Percentiles rank a stretch among this genome's conserved stretches.
These are phyloP conservation scores for Lanmaoa pseudosensibilis DNA, from an alignment of 768 basidiomycete species.

Conservation along the genomic window DNA sequence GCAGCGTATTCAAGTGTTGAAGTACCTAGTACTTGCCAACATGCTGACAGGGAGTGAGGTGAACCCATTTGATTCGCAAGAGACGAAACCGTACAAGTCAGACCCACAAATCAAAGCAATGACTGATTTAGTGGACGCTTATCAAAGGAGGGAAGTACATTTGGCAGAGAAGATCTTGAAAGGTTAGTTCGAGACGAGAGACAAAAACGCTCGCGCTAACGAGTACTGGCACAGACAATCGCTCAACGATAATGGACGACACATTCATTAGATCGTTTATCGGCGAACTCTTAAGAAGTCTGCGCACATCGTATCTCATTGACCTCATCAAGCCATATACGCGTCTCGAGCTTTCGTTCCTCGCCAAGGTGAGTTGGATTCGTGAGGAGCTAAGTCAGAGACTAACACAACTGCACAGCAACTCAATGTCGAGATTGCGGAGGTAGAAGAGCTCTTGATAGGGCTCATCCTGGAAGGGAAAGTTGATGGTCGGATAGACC, in stretches of 20 bases:
- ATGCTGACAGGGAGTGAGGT: constrained; percentile 99
- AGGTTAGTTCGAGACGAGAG: constrained; percentile 49
- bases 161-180: constrained; percentile 94
- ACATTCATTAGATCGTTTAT: constrained; percentile 94
- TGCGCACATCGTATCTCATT: constrained; percentile 95
- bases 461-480: constrained; percentile 95
- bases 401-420: constrained; percentile 52
- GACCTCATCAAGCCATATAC: constrained; percentile 99
- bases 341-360: constrained; percentile 86
- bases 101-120: constrained; percentile 97
- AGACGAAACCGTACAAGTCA: constrained; percentile 97
- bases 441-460: constrained; percentile 93
- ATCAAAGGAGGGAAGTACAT: constrained; percentile 94
- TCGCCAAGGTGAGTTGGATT: constrained; percentile 68
- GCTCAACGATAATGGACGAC: constrained; percentile 94
- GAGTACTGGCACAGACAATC: constrained; percentile 63
- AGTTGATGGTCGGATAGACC: constrained; percentile 95
- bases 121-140: constrained; percentile 96
- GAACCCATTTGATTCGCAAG: constrained; percentile 98
- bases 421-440: constrained; percentile 88
- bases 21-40: constrained; percentile 96
- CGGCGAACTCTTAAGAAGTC: constrained; percentile 89
- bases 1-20: constrained; percentile 95
- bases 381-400: neutral
- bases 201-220: neutral